A percentile compares a stretch with the other conserved stretches of the same genome.
phyloP scores from a whole-genome alignment of 805 yeast species.

The Wickerhamomyces ciferrii region DNA sequence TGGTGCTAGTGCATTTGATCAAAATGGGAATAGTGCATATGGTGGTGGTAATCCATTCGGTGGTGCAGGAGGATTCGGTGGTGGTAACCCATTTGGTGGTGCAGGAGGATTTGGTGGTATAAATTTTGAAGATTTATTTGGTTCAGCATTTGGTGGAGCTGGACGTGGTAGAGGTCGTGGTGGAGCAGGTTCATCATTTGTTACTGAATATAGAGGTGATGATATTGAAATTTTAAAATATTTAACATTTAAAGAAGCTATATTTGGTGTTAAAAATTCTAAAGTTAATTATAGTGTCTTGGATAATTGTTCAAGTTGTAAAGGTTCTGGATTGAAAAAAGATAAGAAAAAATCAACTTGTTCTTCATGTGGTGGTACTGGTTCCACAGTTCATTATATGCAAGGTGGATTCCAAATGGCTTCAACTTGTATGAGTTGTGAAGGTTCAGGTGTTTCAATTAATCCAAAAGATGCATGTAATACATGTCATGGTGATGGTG shows the following conservation, averaged over 20 bases:
- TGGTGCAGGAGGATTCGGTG: conserved; percentile 34
- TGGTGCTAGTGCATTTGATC: conserved; percentile 82
- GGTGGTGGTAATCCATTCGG: conserved; percentile 45
- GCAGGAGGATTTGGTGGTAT: conserved; percentile 30
- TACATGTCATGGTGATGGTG: conserved; percentile 89
- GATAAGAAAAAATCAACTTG: conserved; percentile 78
- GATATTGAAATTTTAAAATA: conserved; percentile 76
- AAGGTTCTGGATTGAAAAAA: conserved; percentile 78
- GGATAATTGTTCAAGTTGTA: conserved; percentile 74
- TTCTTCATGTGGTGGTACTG: conserved; percentile 87
- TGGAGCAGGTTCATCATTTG: conserved; percentile 39
- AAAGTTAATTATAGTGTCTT: conserved; percentile 67
- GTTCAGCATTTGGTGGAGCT: conserved; percentile 40
- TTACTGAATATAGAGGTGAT: conserved; percentile 83
- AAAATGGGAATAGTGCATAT: conserved; percentile 44
- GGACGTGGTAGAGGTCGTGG: conserved; percentile 23
- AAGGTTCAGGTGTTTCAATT: conserved; percentile 81
- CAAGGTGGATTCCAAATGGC: conserved; percentile 97
- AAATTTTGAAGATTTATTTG: conserved; percentile 61
- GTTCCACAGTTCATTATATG: conserved; percentile 77
- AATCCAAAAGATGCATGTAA: conserved; percentile 65
- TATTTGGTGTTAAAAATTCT: conserved; percentile 66
- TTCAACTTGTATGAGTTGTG: conserved; percentile 83
- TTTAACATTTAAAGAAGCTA: conserved; percentile 79
- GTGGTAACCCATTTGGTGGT: conserved; percentile 38